These are phyloP conservation scores for Wickerhamiella sorbophila DNA, from an alignment of 805 yeast genomes.

Conservation along the genomic window DNA sequence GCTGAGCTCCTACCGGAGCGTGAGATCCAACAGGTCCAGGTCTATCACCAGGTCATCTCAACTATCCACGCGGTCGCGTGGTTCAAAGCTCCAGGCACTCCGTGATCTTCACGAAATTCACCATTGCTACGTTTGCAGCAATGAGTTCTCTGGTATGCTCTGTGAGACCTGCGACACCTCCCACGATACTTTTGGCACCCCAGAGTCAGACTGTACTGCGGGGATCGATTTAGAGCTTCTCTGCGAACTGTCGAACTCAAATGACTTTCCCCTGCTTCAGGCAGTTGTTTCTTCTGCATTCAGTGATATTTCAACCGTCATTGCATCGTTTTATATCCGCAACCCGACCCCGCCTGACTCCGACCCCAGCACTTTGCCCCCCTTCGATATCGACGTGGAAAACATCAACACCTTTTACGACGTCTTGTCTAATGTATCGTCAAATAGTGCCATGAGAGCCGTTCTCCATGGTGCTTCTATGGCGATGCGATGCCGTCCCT, in stretches of 20 bases:
- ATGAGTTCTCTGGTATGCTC: constrained; percentile 7
- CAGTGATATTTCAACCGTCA: constrained; percentile 11
- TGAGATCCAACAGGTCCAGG: neutral
- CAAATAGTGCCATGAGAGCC: constrained; percentile 19
- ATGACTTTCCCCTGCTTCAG: constrained; percentile 15
- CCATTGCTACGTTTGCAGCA: constrained; percentile 15
- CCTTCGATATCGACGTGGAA: constrained; percentile 5
- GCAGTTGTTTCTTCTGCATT: constrained; percentile 15
- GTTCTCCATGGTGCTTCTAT: constrained; percentile 19
- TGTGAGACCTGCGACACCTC: constrained; percentile 16
- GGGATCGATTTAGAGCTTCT: constrained; percentile 14
- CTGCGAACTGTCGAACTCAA: constrained; percentile 11
- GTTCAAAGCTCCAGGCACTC: neutral
- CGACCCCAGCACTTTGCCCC: neutral
- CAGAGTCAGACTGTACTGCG: constrained; percentile 3
- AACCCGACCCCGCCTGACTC: neutral
- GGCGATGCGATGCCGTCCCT: constrained; percentile 14
- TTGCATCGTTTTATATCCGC: constrained; percentile 7
- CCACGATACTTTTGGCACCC: constrained; percentile 7
- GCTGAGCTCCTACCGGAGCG: constrained; percentile 3
- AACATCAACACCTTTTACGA: constrained; percentile 10
- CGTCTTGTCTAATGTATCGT: constrained; percentile 10
- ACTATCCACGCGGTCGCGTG: neutral
- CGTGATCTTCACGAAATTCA: neutral
- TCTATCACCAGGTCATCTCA: neutral